Evolutionary conservation across 2,329 filamentous ascomycete species (phyloP), one percentile per base, ranked within the genome.

Genomic region (Aspergillus awamori): DNA sequence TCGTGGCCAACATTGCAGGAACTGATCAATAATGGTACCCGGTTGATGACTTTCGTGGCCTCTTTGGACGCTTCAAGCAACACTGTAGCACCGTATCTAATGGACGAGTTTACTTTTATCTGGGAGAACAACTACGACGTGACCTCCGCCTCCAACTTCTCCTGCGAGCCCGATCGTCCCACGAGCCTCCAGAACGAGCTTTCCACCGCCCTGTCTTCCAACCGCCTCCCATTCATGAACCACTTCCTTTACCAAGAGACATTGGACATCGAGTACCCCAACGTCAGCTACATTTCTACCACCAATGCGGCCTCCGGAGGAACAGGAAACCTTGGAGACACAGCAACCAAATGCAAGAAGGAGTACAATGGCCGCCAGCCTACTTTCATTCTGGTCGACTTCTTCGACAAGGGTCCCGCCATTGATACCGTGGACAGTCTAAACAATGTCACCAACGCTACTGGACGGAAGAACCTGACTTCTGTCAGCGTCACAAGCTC

Each of bases 381-480:
- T n/a, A 87, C 83, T 3, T 93, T 92, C 68, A 83, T 92, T 20
- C 82, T 95, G 8, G 90, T 94, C 1, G 91, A 96, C 76, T 94
- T 92, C 75, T 93, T 88, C 75, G 88, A 91, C 73, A 82, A 87
- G 61, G 91, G 89, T 0, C 86, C 89, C 0, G 85, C 89, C 33
- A 86, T 95, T 58, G 80, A 82, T 6, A 87, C 88, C 0, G 88
- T 90, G 2, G 91, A 95, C 76, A 76, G 69, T 49, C 74, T 92
- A 70, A 94, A 94, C 73, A 77, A 79, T 4, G 79, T 86, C n/a
- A 75, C 72, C 6, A 69, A 73, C 28, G 70, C 80, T 1, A 75
- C 80, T 6, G 83, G 82, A 10, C 76, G 83, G 39, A 76, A 67
- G 54, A 63, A 74, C 8, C 63, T 76, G 6, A 73, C 74, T 22